phyloP scores from a whole-genome alignment of 208 protist species.

The Trypanosoma brucei region DNA sequence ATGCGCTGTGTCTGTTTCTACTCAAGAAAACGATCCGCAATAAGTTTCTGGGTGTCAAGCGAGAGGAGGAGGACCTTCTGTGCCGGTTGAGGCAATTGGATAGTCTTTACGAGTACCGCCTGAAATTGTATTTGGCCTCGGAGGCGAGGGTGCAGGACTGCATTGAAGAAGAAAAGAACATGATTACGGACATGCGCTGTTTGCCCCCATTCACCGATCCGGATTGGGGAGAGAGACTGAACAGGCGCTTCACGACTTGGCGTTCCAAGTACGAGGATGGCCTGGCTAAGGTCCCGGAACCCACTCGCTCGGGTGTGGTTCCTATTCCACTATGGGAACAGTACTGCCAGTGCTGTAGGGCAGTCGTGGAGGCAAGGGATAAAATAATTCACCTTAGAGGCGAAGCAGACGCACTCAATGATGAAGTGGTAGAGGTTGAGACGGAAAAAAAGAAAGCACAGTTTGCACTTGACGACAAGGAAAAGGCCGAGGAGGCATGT shows the following conservation, averaged over 20 bases:
- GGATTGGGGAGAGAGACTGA: constrained; percentile 55
- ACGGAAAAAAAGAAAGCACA: constrained; percentile 19
- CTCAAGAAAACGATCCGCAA: constrained; percentile 25
- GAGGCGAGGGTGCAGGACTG: constrained; percentile 27
- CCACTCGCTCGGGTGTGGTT: constrained; percentile 33
- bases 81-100: constrained; percentile 25
- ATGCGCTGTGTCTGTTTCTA: constrained; percentile 62
- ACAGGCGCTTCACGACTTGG: constrained; percentile 69
- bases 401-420: constrained; percentile 23
- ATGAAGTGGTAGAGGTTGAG: constrained; percentile 24
- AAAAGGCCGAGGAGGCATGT: constrained; percentile 20
- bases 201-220: constrained; percentile 58
- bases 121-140: constrained; percentile 22
- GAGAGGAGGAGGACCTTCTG: constrained; percentile 22
- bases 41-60: constrained; percentile 20
- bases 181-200: constrained; percentile 25
- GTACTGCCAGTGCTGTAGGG: constrained; percentile 53
- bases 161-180: constrained; percentile 34
- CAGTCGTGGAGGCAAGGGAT: constrained; percentile 31
- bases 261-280: constrained; percentile 57
- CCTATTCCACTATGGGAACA: constrained; percentile 45
- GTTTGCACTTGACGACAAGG: constrained; percentile 22
- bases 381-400: constrained; percentile 24
- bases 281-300: constrained; percentile 27
- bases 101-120: constrained; percentile 29